Evolutionary conservation across 2,329 filamentous ascomycete genomes (phyloP).

Genomic region (Cladosporium austrohemisphaericum): DNA sequence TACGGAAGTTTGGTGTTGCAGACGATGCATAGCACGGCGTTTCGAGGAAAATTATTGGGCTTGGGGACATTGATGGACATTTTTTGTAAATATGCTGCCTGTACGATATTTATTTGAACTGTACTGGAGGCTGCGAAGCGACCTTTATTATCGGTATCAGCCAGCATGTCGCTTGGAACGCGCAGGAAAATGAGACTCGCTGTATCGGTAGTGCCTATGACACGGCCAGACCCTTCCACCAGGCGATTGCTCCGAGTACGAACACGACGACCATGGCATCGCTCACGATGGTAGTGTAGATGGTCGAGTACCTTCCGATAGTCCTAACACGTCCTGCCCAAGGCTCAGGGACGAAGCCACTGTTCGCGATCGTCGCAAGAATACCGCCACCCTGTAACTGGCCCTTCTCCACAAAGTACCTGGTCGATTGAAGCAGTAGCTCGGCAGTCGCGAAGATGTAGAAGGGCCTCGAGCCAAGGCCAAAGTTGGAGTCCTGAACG

Average conservation of each 20-base stretch:
- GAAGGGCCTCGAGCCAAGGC: constrained; percentile 59
- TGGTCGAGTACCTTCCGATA: constrained; percentile 63
- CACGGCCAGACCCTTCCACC: constrained; percentile 38
- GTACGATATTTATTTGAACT: constrained; percentile 10
- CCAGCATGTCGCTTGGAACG: not conserved
- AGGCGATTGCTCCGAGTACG: constrained; percentile 60
- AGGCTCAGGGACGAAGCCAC: constrained; percentile 60
- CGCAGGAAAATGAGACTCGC: not conserved
- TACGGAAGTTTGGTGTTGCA: not conserved
- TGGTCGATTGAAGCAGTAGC: constrained; percentile 65
- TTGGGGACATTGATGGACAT: constrained; percentile 8
- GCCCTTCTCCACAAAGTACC: constrained; percentile 66
- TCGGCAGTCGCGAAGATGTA: constrained; percentile 78
- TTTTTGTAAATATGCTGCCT: constrained; percentile 8
- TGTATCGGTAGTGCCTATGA: too few species aligned
- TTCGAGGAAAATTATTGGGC: constrained; percentile 6
- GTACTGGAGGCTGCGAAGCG: not conserved
- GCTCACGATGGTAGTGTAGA: constrained; percentile 66
- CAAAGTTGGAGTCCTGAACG: constrained; percentile 35
- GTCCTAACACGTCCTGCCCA: constrained; percentile 60
- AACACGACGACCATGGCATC: constrained; percentile 76
- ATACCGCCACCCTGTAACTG: constrained; percentile 57
- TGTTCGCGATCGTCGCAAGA: constrained; percentile 57
- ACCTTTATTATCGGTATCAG: not conserved
- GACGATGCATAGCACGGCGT: constrained; percentile 14